Base-by-base conservation (phyloP, 352 stramenopile species). In the Plasmopara viticola region DNA sequence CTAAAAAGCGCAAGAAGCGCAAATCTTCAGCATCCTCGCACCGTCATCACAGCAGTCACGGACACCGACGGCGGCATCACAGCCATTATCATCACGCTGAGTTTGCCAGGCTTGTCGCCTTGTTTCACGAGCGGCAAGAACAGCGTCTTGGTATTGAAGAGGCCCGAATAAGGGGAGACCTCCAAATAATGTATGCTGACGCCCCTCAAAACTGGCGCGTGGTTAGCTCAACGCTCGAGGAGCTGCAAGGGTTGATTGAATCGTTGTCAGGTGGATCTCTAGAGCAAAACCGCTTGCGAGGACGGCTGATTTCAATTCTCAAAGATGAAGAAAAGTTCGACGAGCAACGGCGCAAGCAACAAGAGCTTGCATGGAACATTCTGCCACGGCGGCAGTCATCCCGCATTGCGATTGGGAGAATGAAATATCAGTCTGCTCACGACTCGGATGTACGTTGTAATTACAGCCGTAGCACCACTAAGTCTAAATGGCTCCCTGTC, bases 341-440 rank as follows among this genome's bases (percentile, higher is more conserved):
- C 30, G 62, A 81, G 15, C 60, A 90, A 58, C 56, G 72, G 15
- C 55, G 65, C 9, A 87, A 87, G 48, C 80, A 87, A 45, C 78
- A 83, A 38, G 77, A 90, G 44, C 57, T 87, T 12, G 62, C 69
- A 8, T 92, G 76, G 78, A 82, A 92, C 50, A 74, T 87, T 28
- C 53, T 94, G 30, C 81, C 84, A n/a, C 73, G 81, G 2, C 72
- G 84, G 8, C 77, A 90, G 51, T 94, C 84, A 20, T 94, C 84
- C 30, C 79, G 84, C 8, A 86, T 92, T 28, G 84, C 84, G 18
- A 90, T 91, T 9, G 70, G 70, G 5, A 81, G 72, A 56, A 90
- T 94, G 65, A 87, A 78, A 31, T 70, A 49, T 14, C 81, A 94
- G 45, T 81, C 74, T 35, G 68, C 60, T 39, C 62, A 68, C 4